Percentiles rank a stretch among this genome's conserved stretches.
Conservation (phyloP, 257 asterid genomes). For the Nicotiana tabacum region DNA sequence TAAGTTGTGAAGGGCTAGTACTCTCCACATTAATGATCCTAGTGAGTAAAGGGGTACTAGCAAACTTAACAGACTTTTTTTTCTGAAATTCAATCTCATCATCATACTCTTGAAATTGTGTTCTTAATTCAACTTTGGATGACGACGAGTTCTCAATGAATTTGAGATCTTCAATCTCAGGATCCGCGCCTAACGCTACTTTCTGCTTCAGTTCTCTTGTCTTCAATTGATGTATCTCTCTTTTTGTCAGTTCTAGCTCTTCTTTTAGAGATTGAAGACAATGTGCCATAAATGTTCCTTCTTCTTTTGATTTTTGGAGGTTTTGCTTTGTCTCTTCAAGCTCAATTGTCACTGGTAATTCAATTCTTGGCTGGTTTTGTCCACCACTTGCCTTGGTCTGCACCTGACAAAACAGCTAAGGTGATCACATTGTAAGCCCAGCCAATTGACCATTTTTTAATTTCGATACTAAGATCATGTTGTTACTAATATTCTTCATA, state of each 20-base stretch:
- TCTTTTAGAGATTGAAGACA: conserved; percentile 47
- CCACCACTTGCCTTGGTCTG: conserved; percentile 26
- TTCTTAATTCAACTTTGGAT: background rate
- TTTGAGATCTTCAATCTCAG: conserved; percentile 61
- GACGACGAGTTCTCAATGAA: conserved; percentile 39
- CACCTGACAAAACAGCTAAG: conserved; percentile 23
- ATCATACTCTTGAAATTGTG: background rate
- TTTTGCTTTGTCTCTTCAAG: conserved; percentile 50
- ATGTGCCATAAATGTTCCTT: conserved; percentile 47
- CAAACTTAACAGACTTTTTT: conserved; percentile 77
- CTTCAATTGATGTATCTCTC: conserved; percentile 46
- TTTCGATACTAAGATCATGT: no score
- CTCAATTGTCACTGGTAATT: conserved; percentile 28
- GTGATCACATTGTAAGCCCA: background rate
- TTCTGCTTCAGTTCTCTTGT: background rate
- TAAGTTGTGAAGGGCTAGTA: conserved; percentile 11
- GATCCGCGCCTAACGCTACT: conserved; percentile 15
- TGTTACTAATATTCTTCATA: no score
- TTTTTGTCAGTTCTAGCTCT: conserved; percentile 65
- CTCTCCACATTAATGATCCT: conserved; percentile 30
- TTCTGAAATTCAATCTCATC: conserved; percentile 20
- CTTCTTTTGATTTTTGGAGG: conserved; percentile 51
- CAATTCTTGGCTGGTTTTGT: conserved; percentile 18
- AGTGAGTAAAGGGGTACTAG: conserved; percentile 55
- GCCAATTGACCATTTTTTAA: no score